Percentiles rank a stretch among this genome's conserved stretches.
Conservation (phyloP, 2,329 filamentous ascomycete genomes). For the Apiospora pterosperma region DNA sequence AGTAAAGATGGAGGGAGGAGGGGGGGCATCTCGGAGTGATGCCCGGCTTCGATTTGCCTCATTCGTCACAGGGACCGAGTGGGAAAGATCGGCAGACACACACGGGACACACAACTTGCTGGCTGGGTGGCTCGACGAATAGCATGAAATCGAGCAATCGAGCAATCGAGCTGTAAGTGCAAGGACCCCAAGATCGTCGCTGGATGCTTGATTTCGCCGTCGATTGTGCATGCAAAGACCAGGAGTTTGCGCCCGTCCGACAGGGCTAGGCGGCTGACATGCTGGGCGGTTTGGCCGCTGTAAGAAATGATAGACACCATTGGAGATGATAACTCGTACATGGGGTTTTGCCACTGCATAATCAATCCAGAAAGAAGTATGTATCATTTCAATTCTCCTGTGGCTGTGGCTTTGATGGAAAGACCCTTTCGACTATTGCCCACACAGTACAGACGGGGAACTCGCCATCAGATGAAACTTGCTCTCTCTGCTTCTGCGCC, state of each 20-base stretch:
- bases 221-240: constrained; percentile 1
- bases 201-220: not conserved
- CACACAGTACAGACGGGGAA: not conserved
- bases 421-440: not conserved
- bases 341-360: not conserved
- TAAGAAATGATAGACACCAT: not conserved
- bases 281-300: not conserved
- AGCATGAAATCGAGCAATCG: not conserved
- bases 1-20: too few relatives aligned
- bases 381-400: too few relatives aligned
- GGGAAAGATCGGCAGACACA: not conserved
- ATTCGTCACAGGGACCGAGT: not conserved
- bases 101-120: not conserved
- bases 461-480: constrained; percentile 1
- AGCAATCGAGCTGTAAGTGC: too few relatives aligned
- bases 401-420: not conserved
- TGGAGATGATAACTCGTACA: too few relatives aligned
- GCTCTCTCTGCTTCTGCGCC: not conserved
- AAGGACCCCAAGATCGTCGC: too few relatives aligned
- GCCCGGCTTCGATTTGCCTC: not conserved
- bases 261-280: not conserved
- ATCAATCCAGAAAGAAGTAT: not conserved
- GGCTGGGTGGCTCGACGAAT: not conserved
- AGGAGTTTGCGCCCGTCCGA: not conserved
- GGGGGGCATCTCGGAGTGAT: not conserved